A percentile compares a stretch with the other conserved stretches of the same genome.
phyloP scores from a whole-genome alignment of 116 monocot species.

The Iris pallida region DNA sequence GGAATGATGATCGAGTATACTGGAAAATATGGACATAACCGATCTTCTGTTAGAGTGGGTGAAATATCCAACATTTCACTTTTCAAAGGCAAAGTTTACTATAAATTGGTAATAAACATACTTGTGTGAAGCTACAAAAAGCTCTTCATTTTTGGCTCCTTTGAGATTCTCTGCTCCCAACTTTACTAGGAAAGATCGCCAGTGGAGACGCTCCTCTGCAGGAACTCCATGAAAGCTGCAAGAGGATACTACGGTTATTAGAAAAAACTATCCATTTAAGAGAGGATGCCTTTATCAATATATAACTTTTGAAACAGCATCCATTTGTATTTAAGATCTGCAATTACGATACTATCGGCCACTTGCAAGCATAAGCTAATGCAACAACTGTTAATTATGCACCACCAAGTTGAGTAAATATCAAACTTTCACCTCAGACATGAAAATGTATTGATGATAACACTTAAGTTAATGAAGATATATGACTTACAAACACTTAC shows the following conservation, averaged over 20 bases:
- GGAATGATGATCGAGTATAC: neutral
- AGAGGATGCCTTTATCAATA: too few relatives aligned
- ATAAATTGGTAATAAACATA: slow-evolving; percentile 17
- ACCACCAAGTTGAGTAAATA: too few relatives aligned
- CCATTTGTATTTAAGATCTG: too few relatives aligned
- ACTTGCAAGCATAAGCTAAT: too few relatives aligned
- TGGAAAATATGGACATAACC: neutral
- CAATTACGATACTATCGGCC: too few relatives aligned
- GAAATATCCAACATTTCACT: neutral
- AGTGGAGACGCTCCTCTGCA: slow-evolving; percentile 84
- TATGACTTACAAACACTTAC: too few relatives aligned
- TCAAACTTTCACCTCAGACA: too few relatives aligned
- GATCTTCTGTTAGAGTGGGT: neutral
- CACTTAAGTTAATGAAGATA: too few relatives aligned
- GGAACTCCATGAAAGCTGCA: slow-evolving; percentile 96
- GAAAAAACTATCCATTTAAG: too few relatives aligned
- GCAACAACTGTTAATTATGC: too few relatives aligned
- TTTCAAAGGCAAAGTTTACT: neutral
- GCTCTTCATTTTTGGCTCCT: slow-evolving; percentile 92
- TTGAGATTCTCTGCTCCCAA: slow-evolving; percentile 91
- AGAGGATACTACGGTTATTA: neutral
- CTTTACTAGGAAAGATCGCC: slow-evolving; percentile 93
- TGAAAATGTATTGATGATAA: too few relatives aligned
- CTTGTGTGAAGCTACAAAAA: slow-evolving; percentile 97
- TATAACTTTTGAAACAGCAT: too few relatives aligned